Evolutionary conservation across 2,329 filamentous ascomycete species (phyloP).

Genomic region (Diaporthe longicolla): DNA sequence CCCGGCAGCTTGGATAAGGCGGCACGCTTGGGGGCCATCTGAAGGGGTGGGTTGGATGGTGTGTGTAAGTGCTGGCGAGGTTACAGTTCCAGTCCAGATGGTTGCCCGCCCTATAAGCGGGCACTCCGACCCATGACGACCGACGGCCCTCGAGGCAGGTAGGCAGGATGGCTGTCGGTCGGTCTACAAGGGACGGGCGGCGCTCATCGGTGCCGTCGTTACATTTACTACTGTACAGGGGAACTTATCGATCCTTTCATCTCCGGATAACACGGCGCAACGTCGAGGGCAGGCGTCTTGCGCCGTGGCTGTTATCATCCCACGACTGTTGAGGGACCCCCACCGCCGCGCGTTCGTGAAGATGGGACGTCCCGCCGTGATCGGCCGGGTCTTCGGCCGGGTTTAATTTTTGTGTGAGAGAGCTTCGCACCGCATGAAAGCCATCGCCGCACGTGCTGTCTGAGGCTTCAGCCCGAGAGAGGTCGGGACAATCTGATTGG

Average conservation of each 20-base stretch:
- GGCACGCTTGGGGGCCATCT: not conserved
- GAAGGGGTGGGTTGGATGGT: not conserved
- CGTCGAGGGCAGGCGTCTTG: not conserved
- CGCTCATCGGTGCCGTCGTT: not conserved
- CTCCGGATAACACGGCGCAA: not conserved
- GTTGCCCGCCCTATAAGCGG: not conserved
- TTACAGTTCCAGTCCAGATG: not conserved
- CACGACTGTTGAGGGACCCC: not conserved
- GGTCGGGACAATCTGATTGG: not conserved
- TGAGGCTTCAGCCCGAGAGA: not conserved
- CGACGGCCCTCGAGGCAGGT: no score
- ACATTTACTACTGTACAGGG: not conserved
- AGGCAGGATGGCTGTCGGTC: not conserved
- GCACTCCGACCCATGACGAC: conserved; percentile 1
- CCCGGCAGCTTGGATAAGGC: conserved; percentile 20
- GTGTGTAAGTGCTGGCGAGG: conserved; percentile 9
- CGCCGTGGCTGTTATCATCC: not conserved
- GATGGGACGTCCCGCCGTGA: not conserved
- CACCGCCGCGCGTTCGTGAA: not conserved
- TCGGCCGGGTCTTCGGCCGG: not conserved
- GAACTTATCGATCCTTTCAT: not conserved
- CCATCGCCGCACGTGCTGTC: not conserved
- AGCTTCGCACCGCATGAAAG: not conserved
- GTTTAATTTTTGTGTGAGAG: no score
- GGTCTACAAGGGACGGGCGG: not conserved